Evolutionary conservation across 2,329 filamentous ascomycete genomes (phyloP).

Genomic region (Zasmidium angulare): DNA sequence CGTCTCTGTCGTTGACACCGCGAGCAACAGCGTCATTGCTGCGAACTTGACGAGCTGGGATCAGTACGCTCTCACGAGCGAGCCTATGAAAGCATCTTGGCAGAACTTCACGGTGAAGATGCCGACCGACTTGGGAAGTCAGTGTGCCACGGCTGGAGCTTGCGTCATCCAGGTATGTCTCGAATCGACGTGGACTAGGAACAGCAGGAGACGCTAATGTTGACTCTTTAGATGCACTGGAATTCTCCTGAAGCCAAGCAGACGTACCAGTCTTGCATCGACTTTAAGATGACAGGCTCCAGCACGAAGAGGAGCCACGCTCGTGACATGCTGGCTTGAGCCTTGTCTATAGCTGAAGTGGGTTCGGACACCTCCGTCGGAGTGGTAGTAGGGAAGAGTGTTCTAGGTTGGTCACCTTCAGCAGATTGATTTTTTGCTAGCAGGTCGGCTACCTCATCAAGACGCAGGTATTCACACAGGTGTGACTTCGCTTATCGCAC

Average conservation of each 20-base stretch:
- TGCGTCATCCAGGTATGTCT: slow-evolving; percentile 52
- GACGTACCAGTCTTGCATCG: slow-evolving; percentile 64
- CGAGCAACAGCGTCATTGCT: slow-evolving; percentile 54
- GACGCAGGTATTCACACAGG: no score
- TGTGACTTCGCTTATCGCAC: no score
- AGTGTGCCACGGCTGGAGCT: slow-evolving; percentile 50
- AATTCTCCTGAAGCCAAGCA: slow-evolving; percentile 56
- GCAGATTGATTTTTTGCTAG: no score
- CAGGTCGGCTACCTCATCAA: no score
- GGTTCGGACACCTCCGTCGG: no score
- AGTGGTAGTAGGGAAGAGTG: no score
- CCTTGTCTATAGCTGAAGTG: neutral
- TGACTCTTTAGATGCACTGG: slow-evolving; percentile 54
- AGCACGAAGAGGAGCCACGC: slow-evolving; percentile 16
- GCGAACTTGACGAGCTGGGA: slow-evolving; percentile 55
- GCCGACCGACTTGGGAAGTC: slow-evolving; percentile 47
- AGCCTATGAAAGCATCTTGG: slow-evolving; percentile 45
- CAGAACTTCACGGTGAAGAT: slow-evolving; percentile 56
- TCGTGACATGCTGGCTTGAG: neutral
- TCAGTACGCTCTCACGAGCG: slow-evolving; percentile 53
- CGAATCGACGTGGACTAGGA: no score
- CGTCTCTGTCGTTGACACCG: slow-evolving; percentile 58
- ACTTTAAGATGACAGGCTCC: slow-evolving; percentile 50
- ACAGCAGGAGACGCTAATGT: neutral
- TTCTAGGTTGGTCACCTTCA: no score